phyloP scores from a whole-genome alignment of 768 basidiomycete species.

The Amanita rubescens region DNA sequence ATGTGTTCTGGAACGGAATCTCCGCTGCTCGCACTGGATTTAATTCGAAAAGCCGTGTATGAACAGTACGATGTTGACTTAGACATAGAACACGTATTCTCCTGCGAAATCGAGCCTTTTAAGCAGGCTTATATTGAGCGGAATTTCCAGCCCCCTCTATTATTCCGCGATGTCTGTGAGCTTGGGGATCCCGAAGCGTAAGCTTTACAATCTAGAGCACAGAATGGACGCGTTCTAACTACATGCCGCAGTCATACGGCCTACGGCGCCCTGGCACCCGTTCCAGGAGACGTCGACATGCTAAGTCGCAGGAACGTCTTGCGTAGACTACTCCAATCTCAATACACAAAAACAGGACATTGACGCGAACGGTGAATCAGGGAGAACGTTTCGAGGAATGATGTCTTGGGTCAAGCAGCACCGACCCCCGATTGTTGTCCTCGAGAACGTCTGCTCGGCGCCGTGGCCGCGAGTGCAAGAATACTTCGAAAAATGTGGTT shows the following conservation, averaged over 20 bases:
- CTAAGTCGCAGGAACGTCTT: constrained; percentile 92
- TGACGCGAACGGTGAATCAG: constrained; percentile 86
- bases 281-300: constrained; percentile 88
- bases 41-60: constrained; percentile 71
- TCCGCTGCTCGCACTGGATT: constrained; percentile 81
- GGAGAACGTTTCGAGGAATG: constrained; percentile 92
- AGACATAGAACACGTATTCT: constrained; percentile 87
- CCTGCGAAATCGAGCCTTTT: constrained; percentile 95
- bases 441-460: constrained; percentile 90
- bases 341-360: constrained; percentile 91
- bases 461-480: constrained; percentile 77
- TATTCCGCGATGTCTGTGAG: constrained; percentile 94
- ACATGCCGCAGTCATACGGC: constrained; percentile 66
- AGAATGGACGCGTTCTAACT: constrained; percentile 8
- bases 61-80: constrained; percentile 59
- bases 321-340: constrained; percentile 94
- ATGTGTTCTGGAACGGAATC: constrained; percentile 98
- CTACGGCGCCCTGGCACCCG: constrained; percentile 77
- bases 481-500: constrained; percentile 69
- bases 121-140: constrained; percentile 97
- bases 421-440: constrained; percentile 83
- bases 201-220: constrained; percentile 20
- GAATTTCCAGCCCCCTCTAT: constrained; percentile 86
- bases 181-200: constrained; percentile 74
- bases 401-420: constrained; percentile 85